Conservation (phyloP, 331 rosid species). For the Quercus lobata region DNA sequence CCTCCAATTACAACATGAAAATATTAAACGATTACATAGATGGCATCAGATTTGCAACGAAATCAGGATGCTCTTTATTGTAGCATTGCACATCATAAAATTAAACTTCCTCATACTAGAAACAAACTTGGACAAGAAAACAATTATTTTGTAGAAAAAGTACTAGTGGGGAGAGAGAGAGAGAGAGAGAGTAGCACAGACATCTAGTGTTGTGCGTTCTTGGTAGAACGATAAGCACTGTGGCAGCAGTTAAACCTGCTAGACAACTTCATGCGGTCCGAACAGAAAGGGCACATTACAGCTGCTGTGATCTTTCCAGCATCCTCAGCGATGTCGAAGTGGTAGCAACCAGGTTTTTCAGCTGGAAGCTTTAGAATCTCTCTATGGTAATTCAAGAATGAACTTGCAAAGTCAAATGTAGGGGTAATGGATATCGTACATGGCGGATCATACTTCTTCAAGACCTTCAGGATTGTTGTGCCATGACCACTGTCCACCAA, state of each 20-base stretch:
- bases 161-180: too few relatives aligned
- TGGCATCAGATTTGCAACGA: neutral
- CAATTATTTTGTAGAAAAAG: too few relatives aligned
- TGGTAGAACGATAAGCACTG: too few relatives aligned
- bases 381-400: neutral
- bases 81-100: neutral
- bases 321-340: neutral
- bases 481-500: neutral
- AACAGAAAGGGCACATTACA: too few relatives aligned
- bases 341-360: constrained; percentile 1
- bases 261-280: too few relatives aligned
- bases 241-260: too few relatives aligned
- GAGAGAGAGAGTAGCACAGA: too few relatives aligned
- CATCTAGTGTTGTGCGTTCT: too few relatives aligned
- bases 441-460: neutral
- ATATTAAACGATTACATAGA: neutral
- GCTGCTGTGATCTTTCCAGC: too few relatives aligned
- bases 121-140: too few relatives aligned
- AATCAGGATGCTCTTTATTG: too few relatives aligned
- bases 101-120: neutral
- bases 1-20: neutral
- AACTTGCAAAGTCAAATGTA: neutral
- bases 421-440: neutral
- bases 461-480: neutral
- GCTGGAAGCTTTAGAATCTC: neutral